These are phyloP conservation scores for Apiospora koreana DNA, from an alignment of 2,329 filamentous ascomycete species.

Conservation along the genomic window DNA sequence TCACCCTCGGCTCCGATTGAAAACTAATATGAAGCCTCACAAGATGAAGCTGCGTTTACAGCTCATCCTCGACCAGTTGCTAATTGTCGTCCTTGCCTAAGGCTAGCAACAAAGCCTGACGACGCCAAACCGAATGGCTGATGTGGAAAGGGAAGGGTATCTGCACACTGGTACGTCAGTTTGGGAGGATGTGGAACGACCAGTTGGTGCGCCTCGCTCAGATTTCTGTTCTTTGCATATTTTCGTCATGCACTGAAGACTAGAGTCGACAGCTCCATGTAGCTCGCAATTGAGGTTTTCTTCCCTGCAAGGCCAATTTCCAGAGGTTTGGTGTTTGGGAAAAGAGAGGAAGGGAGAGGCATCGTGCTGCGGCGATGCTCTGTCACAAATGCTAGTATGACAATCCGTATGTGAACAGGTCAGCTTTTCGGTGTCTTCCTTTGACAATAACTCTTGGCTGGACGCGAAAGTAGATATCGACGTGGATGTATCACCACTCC, in stretches of 20 bases:
- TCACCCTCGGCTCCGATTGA: conserved; percentile 52
- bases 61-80: conserved; percentile 22
- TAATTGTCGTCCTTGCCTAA: conserved; percentile 29
- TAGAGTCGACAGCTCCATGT: conserved; percentile 26
- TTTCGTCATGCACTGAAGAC: conserved; percentile 31
- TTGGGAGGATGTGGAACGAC: conserved; percentile 16
- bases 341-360: background rate
- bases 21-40: conserved; percentile 46
- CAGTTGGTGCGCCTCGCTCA: conserved; percentile 38
- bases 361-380: background rate
- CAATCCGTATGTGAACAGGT: background rate
- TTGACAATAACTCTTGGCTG: background rate
- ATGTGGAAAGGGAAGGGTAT: background rate
- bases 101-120: conserved; percentile 18
- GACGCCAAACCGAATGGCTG: conserved; percentile 9
- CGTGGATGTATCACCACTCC: background rate
- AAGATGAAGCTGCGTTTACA: conserved; percentile 18
- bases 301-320: conserved; percentile 22
- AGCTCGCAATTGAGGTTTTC: conserved; percentile 20
- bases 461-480: background rate
- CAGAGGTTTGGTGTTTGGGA: background rate
- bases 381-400: background rate
- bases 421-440: background rate
- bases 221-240: conserved; percentile 50
- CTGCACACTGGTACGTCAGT: conserved; percentile 15